Evolutionary conservation across 306 rosid genomes (phyloP).

Genomic region (Corylus avellana): DNA sequence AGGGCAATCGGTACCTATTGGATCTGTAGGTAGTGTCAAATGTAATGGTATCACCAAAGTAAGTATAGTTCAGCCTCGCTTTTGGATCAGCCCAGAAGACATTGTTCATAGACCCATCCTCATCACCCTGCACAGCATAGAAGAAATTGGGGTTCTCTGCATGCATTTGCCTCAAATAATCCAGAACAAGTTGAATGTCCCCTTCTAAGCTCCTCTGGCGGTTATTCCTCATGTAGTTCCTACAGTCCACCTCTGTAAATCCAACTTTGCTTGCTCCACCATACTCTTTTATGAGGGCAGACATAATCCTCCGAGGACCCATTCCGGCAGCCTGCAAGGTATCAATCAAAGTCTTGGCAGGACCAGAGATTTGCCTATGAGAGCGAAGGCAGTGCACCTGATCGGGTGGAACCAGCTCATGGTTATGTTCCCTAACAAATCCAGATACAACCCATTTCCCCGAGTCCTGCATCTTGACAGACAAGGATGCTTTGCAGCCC

Average conservation of each 20-base stretch:
- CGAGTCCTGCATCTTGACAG: constrained; percentile 96
- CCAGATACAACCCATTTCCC: constrained; percentile 99
- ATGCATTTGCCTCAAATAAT: constrained; percentile 87
- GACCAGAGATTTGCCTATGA: constrained; percentile 93
- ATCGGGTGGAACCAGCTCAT: constrained; percentile 92
- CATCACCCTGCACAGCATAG: constrained; percentile 88
- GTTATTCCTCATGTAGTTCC: constrained; percentile 98
- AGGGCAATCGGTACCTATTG: constrained; percentile 93
- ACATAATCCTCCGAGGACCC: constrained; percentile 99
- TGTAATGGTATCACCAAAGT: constrained; percentile 92
- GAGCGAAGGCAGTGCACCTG: constrained; percentile 97
- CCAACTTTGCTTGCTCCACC: constrained; percentile 98
- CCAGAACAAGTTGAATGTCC: constrained; percentile 81
- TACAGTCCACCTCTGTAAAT: constrained; percentile 96
- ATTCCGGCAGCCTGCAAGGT: constrained; percentile 98
- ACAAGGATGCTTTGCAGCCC: constrained; percentile 95
- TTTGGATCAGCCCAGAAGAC: constrained; percentile 96
- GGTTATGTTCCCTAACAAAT: constrained; percentile 90
- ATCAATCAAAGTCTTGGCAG: constrained; percentile 94
- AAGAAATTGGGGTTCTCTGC: constrained; percentile 78
- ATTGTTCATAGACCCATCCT: constrained; percentile 68
- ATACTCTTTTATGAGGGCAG: constrained; percentile 90
- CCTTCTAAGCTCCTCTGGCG: constrained; percentile 90
- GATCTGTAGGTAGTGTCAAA: constrained; percentile 98
- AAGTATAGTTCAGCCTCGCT: constrained; percentile 79